These are phyloP conservation scores for Pseudopithomyces maydicus DNA, from an alignment of 2,329 filamentous ascomycete species.

Conservation along the genomic window DNA sequence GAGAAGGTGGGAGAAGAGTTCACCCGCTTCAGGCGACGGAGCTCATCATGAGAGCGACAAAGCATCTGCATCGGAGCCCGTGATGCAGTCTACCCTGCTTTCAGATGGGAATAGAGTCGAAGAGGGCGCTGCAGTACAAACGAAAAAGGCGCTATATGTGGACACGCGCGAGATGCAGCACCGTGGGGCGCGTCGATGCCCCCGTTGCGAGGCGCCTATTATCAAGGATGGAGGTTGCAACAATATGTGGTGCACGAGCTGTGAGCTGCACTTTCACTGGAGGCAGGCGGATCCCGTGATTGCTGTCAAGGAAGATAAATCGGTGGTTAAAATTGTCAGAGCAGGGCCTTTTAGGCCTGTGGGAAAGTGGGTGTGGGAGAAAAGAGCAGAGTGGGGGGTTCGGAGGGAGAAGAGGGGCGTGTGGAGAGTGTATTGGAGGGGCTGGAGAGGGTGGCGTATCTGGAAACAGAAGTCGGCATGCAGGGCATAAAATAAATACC, in stretches of 20 bases:
- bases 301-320: background rate
- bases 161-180: background rate
- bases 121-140: background rate
- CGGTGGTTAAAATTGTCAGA: background rate
- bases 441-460: background rate
- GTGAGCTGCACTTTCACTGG: background rate
- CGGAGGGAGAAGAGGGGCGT: background rate
- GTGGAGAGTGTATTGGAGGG: background rate
- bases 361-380: background rate
- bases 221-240: conserved; percentile 4
- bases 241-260: background rate
- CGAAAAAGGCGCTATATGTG: background rate
- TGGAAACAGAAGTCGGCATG: background rate
- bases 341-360: background rate
- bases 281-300: background rate
- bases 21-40: background rate
- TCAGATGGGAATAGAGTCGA: background rate
- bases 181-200: background rate
- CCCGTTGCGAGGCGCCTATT: background rate
- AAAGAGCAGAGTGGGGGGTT: background rate
- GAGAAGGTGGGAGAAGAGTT: background rate
- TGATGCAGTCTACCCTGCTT: background rate
- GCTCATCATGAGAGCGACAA: background rate
- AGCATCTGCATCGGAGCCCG: background rate
- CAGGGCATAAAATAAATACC: background rate